Evolutionary conservation across 305 asterid genomes (phyloP).

Genomic region (Fraxinus angustifolia): DNA sequence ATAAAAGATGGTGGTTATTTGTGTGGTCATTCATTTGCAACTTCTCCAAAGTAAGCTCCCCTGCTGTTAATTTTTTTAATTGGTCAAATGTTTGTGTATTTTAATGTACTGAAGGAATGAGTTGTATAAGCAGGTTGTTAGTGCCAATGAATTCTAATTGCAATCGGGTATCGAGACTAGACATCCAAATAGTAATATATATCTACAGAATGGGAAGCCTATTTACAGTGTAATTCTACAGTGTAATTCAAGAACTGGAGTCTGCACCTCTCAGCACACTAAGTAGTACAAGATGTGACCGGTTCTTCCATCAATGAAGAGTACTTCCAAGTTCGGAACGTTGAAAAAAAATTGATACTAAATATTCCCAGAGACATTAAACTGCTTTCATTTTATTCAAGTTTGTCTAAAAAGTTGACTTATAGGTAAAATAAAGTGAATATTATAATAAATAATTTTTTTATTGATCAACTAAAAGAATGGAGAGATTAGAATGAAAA

Average conservation of each 20-base stretch:
- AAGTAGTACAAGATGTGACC: slow-evolving; percentile 57
- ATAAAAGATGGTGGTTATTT: slow-evolving; percentile 50
- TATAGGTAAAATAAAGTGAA: neutral
- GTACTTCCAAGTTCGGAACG: slow-evolving; percentile 50
- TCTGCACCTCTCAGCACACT: slow-evolving; percentile 62
- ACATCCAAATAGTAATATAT: no score
- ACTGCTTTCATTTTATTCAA: neutral
- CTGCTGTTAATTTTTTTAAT: neutral
- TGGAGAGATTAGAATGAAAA: neutral
- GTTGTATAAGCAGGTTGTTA: neutral
- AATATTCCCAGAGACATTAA: neutral
- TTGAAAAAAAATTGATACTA: neutral
- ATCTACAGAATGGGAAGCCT: no score
- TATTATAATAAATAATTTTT: neutral
- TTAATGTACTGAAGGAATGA: slow-evolving; percentile 19
- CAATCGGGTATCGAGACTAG: slow-evolving; percentile 44
- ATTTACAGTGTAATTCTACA: no score
- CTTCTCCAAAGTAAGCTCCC: slow-evolving; percentile 58
- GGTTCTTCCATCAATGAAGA: slow-evolving; percentile 87
- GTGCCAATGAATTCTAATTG: slow-evolving; percentile 43
- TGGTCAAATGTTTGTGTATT: neutral
- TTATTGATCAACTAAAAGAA: neutral
- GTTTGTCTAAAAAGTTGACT: neutral
- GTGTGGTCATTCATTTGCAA: slow-evolving; percentile 35
- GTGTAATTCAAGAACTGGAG: no score